phyloP scores from a whole-genome alignment of 2,329 filamentous ascomycete genomes.

The Neopestalotiopsis sp. region DNA sequence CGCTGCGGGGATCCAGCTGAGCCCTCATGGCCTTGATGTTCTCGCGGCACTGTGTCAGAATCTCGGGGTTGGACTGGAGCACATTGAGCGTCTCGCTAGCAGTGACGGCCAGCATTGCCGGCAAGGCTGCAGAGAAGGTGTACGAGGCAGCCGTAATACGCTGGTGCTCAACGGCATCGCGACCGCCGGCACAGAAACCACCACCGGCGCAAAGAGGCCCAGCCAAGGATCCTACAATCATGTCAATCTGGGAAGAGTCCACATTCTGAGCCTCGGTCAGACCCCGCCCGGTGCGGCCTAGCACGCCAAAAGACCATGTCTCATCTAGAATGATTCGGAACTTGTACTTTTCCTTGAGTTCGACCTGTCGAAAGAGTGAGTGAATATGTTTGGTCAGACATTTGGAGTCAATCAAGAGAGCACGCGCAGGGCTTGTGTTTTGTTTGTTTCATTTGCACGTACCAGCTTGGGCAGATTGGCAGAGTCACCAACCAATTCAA shows the following conservation, averaged over 20 bases:
- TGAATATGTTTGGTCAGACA: constrained; percentile 21
- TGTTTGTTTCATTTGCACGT: constrained; percentile 36
- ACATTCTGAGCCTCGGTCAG: constrained; percentile 97
- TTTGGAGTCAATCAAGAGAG: not conserved
- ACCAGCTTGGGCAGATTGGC: constrained; percentile 86
- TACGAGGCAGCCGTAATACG: constrained; percentile 91
- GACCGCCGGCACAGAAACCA: constrained; percentile 91
- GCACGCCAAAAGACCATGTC: constrained; percentile 94
- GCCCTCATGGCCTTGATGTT: constrained; percentile 85
- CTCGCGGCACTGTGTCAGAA: constrained; percentile 79
- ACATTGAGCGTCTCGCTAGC: constrained; percentile 89
- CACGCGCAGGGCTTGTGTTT: not conserved
- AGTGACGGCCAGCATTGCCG: constrained; percentile 93
- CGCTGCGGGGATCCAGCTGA: constrained; percentile 89
- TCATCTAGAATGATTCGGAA: constrained; percentile 98
- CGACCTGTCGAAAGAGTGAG: constrained; percentile 60
- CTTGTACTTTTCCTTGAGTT: constrained; percentile 95
- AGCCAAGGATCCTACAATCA: constrained; percentile 93
- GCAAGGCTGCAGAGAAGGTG: constrained; percentile 93
- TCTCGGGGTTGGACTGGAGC: constrained; percentile 85
- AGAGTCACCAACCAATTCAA: constrained; percentile 87
- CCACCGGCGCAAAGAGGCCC: constrained; percentile 91
- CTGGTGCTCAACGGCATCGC: constrained; percentile 94
- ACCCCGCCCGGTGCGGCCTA: constrained; percentile 89
- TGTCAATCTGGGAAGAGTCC: constrained; percentile 90